Percentiles rank a stretch among this genome's conserved stretches.
These are phyloP conservation scores for Candida xyloterini DNA, from an alignment of 805 yeast species.

Conservation along the genomic window DNA sequence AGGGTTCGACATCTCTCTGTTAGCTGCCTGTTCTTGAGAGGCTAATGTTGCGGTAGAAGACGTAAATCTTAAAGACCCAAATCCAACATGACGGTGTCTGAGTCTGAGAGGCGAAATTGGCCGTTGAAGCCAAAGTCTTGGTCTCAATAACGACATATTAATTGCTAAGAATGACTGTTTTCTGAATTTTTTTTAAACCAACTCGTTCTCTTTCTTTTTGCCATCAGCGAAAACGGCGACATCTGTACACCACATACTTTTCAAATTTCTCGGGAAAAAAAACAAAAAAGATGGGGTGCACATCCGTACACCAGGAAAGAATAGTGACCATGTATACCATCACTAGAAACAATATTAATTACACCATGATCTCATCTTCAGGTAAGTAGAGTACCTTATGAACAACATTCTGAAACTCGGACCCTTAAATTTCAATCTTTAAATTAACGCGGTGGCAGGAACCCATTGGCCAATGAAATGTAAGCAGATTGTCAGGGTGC, in stretches of 20 bases:
- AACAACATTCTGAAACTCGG: not conserved
- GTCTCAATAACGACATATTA: conserved; percentile 6
- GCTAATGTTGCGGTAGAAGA: conserved; percentile 42
- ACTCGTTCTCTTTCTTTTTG: conserved; percentile 6
- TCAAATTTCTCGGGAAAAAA: too few species aligned
- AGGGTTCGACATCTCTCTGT: conserved; percentile 66
- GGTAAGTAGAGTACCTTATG: not conserved
- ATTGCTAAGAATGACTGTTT: conserved; percentile 1
- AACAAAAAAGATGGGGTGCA: not conserved
- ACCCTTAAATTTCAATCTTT: not conserved
- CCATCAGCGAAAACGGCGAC: conserved; percentile 7
- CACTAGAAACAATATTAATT: too few species aligned
- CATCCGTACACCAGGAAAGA: conserved; percentile 1
- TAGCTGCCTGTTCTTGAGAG: conserved; percentile 80
- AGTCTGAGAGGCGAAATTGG: conserved; percentile 1
- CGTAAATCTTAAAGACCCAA: conserved; percentile 1
- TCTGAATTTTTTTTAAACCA: not conserved
- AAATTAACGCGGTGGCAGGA: too few species aligned
- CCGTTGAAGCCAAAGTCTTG: not conserved
- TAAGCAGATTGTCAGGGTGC: conserved; percentile 15
- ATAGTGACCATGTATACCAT: too few species aligned
- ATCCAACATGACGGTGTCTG: not conserved
- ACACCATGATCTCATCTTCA: not conserved
- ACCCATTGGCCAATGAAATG: conserved; percentile 8
- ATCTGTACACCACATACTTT: conserved; percentile 5